These are phyloP conservation scores for Macrophomina pseudophaseolina DNA, from an alignment of 2,329 filamentous ascomycete species.

Conservation along the genomic window DNA sequence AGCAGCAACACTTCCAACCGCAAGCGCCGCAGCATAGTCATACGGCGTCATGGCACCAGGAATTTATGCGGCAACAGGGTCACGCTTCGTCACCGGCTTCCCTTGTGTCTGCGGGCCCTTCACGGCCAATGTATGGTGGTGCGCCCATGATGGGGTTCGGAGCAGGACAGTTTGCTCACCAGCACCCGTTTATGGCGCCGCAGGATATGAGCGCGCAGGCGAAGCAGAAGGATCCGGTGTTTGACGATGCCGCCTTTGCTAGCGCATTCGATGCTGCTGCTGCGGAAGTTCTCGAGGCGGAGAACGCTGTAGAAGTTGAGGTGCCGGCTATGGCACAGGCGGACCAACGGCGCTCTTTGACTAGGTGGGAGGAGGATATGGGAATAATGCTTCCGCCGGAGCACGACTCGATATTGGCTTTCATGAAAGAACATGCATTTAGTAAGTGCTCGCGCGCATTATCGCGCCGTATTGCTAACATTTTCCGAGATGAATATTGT, in stretches of 20 bases:
- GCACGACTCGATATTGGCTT: not conserved
- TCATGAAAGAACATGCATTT: slow-evolving; percentile 21
- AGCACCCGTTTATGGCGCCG: slow-evolving; percentile 14
- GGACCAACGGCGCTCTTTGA: slow-evolving; percentile 2
- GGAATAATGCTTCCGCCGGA: slow-evolving; percentile 4
- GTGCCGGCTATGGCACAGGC: slow-evolving; percentile 29
- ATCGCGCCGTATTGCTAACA: not conserved
- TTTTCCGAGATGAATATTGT: not conserved
- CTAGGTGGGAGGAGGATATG: slow-evolving; percentile 6
- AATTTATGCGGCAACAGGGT: slow-evolving; percentile 57
- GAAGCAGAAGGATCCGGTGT: slow-evolving; percentile 46
- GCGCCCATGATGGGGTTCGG: slow-evolving; percentile 30
- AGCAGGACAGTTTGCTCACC: slow-evolving; percentile 20
- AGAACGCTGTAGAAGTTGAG: slow-evolving; percentile 28
- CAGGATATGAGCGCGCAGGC: slow-evolving; percentile 34
- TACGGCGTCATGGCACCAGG: slow-evolving; percentile 62
- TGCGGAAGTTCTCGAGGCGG: slow-evolving; percentile 43
- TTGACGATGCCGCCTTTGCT: slow-evolving; percentile 62
- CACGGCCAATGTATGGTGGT: slow-evolving; percentile 35
- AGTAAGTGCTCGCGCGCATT: not conserved
- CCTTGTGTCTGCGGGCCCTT: slow-evolving; percentile 32
- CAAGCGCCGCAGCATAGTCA: slow-evolving; percentile 38
- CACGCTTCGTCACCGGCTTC: slow-evolving; percentile 35
- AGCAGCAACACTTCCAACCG: slow-evolving; percentile 54
- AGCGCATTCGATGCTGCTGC: slow-evolving; percentile 58